Base-by-base conservation (phyloP, 768 basidiomycete species). In the Lactarius indigo region DNA sequence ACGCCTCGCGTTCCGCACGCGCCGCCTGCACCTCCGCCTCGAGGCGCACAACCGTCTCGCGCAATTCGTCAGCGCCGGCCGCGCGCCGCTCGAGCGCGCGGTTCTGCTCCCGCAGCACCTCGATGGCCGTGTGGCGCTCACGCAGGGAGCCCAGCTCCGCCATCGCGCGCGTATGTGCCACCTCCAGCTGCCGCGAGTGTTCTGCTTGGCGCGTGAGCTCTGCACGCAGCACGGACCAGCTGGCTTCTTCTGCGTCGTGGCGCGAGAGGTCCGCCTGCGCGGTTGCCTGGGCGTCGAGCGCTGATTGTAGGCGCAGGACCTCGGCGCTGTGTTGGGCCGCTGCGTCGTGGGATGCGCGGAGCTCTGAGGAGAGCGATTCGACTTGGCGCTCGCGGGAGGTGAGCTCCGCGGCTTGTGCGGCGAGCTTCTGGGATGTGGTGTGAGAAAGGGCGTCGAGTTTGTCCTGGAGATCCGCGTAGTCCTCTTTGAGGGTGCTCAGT, bases 51-150 rank as follows among this genome's bases (percentile, higher is more conserved):
- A 85, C 81, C 69, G 80, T 79, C 71, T 84, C 84, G 31, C 87
- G 77, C 61, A 90, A 73, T 44, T 82, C 82, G 23, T 90, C 87
- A 42, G 83, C 75, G 2, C 77, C 78, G 17, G 69, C 71, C 9
- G 87, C 75, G 70, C 83, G 87, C 18, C 77, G 75, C 72, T 91
- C 85, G 54, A 93, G 74, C 0, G 81, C 80, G 6, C 85, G 80
- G 68, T 92, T 91, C 76, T 93, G 89, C 73, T 93, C 92, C 37
- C 83, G 79, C 41, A 94, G 73, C 2, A 93, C 86, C 66, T 91
- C 90, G 3, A 90, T 76, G 69, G 84, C 87, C 8, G 80, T 76
- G n/a, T 86, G 79, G 1, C 83, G 79, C 66, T 85, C 85, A 39
- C 84, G 80, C 18, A 90, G 79, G 13, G 79, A 69, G 7, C 74